Evolutionary conservation across 345 rosid genomes (phyloP), one percentile per base, ranked within the genome.

Genomic region (Populus alba): DNA sequence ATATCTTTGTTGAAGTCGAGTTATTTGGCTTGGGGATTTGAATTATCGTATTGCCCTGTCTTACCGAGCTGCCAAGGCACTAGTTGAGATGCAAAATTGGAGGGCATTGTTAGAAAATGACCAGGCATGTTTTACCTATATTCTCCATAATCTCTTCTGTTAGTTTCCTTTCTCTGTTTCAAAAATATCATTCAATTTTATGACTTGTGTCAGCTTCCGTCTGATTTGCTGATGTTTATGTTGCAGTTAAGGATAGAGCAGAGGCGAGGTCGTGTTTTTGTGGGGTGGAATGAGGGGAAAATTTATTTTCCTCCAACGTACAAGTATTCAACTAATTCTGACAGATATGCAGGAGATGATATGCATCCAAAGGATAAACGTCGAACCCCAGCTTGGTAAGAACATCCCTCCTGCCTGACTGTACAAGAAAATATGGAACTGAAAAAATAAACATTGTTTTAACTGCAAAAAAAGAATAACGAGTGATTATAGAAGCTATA

Each of bases 21-120:
- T 96, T 61, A 92, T 96, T 79, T 96, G 99, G 99, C 97, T 96
- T 6, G 99, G 99, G 71, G 99, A 96, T 81, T 77, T 96, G 82
- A 96, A 96, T 81, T 96, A 96, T 81, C 99, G 99, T 17, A 94
- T 96, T 84, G 97, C 98, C 1, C 90, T 96, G 70, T 88, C 98
- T 49, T 92, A 90, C 75, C 99, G 99, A 77, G 88, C 97, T 43
- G 99, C 98, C 5, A 96, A 91, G 90, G 99, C 99, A 75, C 94
- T 96, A 13, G 97, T 96, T 53, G 97, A 94, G 88, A 96, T 96
- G 99, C 97, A 91, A 84, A 94, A 92, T 85, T 94, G 99, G 99
- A 90, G 99, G 70, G 97, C 95, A n/a, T 81, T 96, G 76, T 86
- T 96, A 77, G 91, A 92, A 82, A 96, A 92, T 63, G 99, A 96